Conservation (phyloP, 2,329 filamentous ascomycete species). For the Coniochaeta sp. region DNA sequence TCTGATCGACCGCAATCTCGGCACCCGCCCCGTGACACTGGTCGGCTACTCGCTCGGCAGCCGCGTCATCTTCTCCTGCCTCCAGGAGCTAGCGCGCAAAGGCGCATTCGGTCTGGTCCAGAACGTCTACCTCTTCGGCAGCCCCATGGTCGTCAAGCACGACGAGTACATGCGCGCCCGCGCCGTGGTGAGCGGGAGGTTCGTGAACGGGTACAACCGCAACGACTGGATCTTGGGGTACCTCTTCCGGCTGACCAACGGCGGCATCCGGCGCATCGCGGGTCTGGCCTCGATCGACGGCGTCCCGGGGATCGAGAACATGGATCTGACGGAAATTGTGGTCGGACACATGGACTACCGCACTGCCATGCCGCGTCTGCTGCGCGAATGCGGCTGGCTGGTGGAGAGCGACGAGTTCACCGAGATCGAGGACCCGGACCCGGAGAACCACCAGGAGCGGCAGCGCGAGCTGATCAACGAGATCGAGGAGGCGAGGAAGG, state of each 20-base stretch:
- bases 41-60: slow-evolving; percentile 92
- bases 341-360: slow-evolving; percentile 96
- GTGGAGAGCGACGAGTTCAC: slow-evolving; percentile 90
- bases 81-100: slow-evolving; percentile 77
- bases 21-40: slow-evolving; percentile 83
- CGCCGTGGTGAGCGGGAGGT: slow-evolving; percentile 82
- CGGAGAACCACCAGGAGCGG: slow-evolving; percentile 79
- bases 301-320: slow-evolving; percentile 78
- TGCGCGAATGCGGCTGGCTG: slow-evolving; percentile 83
- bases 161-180: slow-evolving; percentile 80
- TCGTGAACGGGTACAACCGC: slow-evolving; percentile 87
- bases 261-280: slow-evolving; percentile 82
- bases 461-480: slow-evolving; percentile 93
- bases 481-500: slow-evolving; percentile 87
- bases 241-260: slow-evolving; percentile 87
- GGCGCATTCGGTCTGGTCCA: slow-evolving; percentile 83
- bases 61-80: slow-evolving; percentile 84
- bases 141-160: slow-evolving; percentile 81
- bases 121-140: slow-evolving; percentile 92
- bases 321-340: slow-evolving; percentile 79
- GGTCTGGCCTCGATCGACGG: slow-evolving; percentile 71
- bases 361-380: slow-evolving; percentile 77
- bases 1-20: slow-evolving; percentile 82
- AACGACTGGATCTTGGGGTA: slow-evolving; percentile 98
- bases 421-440: slow-evolving; percentile 95